Percentiles rank a stretch among this genome's conserved stretches.
These are phyloP conservation scores for Flaveria brownii DNA, from an alignment of 129 eudicot genomes.

Conservation along the genomic window DNA sequence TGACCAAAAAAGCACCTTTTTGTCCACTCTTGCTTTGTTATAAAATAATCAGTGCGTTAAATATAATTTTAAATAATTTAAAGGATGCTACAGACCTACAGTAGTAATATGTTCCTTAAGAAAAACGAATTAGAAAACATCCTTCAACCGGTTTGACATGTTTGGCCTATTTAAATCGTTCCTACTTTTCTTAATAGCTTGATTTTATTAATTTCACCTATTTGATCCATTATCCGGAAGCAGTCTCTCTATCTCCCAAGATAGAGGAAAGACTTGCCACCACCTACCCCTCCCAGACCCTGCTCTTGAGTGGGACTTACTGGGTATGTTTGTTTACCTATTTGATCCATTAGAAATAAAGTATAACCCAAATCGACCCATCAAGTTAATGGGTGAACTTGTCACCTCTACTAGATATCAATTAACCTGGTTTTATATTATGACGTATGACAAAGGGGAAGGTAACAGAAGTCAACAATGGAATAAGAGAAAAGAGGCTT, in stretches of 20 bases:
- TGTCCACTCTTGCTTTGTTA: neutral
- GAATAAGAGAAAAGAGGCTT: neutral
- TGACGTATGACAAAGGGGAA: neutral
- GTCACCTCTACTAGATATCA: neutral
- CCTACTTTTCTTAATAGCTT: neutral
- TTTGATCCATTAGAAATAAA: neutral
- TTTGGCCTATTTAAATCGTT: neutral
- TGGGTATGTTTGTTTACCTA: too few species aligned
- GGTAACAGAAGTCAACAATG: neutral
- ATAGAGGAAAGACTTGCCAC: too few species aligned
- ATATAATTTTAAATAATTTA: neutral
- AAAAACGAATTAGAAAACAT: neutral
- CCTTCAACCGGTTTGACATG: neutral
- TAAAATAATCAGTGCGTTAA: neutral
- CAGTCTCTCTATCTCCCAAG: too few species aligned
- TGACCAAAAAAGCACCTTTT: neutral
- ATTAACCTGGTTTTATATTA: slow-evolving; percentile 2
- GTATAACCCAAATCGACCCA: neutral
- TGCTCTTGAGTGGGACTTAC: too few species aligned
- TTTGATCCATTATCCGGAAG: neutral
- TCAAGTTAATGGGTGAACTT: neutral
- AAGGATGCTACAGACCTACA: neutral
- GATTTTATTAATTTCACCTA: neutral
- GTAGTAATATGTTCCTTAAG: neutral
- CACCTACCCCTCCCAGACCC: too few species aligned